Evolutionary conservation across 2,329 filamentous ascomycete species (phyloP).

Genomic region (Arthroderma sp.): DNA sequence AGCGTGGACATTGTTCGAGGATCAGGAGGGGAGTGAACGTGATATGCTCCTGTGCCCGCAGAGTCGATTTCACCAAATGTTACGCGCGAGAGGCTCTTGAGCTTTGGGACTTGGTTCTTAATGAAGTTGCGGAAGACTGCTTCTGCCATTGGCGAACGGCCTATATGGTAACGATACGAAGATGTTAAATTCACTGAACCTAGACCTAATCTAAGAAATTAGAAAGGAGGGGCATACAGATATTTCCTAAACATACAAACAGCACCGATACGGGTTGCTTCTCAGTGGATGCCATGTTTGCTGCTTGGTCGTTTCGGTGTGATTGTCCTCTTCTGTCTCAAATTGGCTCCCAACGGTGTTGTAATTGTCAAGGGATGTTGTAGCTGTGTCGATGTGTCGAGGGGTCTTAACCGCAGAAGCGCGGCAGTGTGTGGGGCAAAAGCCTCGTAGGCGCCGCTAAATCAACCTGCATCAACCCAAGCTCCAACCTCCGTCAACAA

Average conservation of each 20-base stretch:
- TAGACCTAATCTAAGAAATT: not conserved
- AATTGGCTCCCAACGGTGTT: no score
- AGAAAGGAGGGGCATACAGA: conserved; percentile 43
- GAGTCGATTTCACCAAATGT: conserved; percentile 63
- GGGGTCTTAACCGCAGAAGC: no score
- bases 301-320: not conserved
- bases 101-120: not conserved
- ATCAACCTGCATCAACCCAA: no score
- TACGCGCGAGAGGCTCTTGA: conserved; percentile 40
- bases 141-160: conserved; percentile 85
- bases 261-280: conserved; percentile 51
- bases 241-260: conserved; percentile 95
- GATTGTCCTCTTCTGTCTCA: no score
- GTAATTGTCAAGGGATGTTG: no score
- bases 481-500: no score
- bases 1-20: conserved; percentile 72
- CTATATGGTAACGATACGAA: conserved; percentile 17
- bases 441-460: no score
- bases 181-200: no score
- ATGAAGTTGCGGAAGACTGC: conserved; percentile 70
- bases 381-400: no score
- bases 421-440: no score
- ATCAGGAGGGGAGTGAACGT: conserved; percentile 64
- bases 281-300: conserved; percentile 4
- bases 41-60: conserved; percentile 82